Evolutionary conservation across 331 rosid species (phyloP).

Genomic region (Saraca asoca): DNA sequence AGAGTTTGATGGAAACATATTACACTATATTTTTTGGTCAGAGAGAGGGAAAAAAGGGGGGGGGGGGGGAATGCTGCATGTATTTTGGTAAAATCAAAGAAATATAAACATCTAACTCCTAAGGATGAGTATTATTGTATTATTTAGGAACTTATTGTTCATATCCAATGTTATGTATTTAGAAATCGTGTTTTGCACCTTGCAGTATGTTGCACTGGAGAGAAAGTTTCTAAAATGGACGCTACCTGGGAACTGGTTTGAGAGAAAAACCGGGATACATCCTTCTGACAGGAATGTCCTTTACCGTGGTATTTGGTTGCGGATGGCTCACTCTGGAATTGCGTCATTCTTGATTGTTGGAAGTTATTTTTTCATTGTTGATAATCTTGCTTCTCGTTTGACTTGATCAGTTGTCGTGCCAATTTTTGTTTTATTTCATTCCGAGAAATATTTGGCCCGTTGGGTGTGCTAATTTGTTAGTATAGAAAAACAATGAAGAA

Average conservation of each 20-base stretch:
- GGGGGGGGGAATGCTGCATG: no score
- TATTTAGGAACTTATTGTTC: neutral
- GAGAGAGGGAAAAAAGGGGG: no score
- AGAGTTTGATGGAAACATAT: no score
- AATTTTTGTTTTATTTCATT: no score
- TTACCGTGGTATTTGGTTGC: conserved; percentile 65
- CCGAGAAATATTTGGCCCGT: neutral
- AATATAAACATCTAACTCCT: neutral
- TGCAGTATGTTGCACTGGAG: conserved; percentile 70
- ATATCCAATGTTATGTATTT: neutral
- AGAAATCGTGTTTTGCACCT: neutral
- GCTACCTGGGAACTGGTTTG: conserved; percentile 68
- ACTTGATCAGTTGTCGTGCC: conserved; percentile 15
- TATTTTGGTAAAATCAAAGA: no score
- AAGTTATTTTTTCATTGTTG: conserved; percentile 65
- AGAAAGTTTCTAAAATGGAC: conserved; percentile 75
- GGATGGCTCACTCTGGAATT: conserved; percentile 78
- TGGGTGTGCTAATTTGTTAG: neutral
- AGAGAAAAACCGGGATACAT: conserved; percentile 76
- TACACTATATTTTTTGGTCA: no score
- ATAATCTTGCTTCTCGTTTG: conserved; percentile 53
- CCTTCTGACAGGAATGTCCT: conserved; percentile 76
- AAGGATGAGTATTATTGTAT: neutral
- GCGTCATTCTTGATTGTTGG: conserved; percentile 73
- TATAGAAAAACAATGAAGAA: neutral